Base-by-base conservation (phyloP, 257 asterid species). In the Linderniella brevidens region DNA sequence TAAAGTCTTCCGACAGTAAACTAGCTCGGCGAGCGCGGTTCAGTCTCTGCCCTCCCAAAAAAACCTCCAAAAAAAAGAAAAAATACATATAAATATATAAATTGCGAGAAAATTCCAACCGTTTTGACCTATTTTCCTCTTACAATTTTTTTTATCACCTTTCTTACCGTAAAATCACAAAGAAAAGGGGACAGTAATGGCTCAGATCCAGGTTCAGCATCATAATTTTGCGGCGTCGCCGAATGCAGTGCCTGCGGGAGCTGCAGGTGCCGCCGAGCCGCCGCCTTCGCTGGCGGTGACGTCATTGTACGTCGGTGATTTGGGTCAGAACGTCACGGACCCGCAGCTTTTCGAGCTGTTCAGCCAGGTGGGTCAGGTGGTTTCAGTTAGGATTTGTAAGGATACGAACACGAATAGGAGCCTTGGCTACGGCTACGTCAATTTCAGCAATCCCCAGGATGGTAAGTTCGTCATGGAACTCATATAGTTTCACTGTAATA, bases 371-470 rank as follows among this genome's bases (percentile, higher is more conserved):
- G 56, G 46, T 14, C 42, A 51, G 41, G 56, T 51, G 11, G 46
- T 51, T 15, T 51, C 56, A 1, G 56, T 51, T 8, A 51, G 56
- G 56, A 14, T 51, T 51, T 51, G 56, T 12, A 35, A 44, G 13
- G 56, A 51, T 17, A 10, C 19, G 0, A 37, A 25, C 18, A 51
- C 56, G 13, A 43, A 32, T 0, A 19, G 56, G 15, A 29, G 42
- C 9, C 56, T 51, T 15, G 56, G 56, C 9, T 51, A 51, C 19
- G 56, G 56, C 29, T 51, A 51, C 32, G 56, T 51, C 46, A 51
- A 51, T 45, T 51, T 12, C 41, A 51, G 38, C 42, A 51, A 37
- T 45, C 56, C 41, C 17, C 56, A 36, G 15, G 56, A 51, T 37
- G 56, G 56, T 51, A 12, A 5, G 56, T 25, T 25, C 32, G 32